Evolutionary conservation across 441 rosid genomes (phyloP).

Genomic region (Erodium trifolium): DNA sequence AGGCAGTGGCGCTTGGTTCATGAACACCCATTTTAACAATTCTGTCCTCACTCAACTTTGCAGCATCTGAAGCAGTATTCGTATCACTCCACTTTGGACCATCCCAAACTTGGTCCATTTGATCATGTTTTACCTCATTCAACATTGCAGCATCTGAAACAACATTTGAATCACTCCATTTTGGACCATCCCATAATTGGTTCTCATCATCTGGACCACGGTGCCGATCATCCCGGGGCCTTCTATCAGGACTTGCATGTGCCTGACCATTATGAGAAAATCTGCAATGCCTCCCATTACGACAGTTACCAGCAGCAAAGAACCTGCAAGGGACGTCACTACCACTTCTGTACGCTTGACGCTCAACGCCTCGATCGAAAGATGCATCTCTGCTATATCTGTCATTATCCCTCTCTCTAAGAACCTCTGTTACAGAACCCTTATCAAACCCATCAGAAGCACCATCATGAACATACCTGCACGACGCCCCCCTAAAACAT

Average conservation of each 20-base stretch:
- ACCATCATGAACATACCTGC: conserved; percentile 42
- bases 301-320: conserved; percentile 66
- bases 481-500: conserved; percentile 46
- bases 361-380: conserved; percentile 39
- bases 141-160: conserved; percentile 5
- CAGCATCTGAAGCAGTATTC: conserved; percentile 21
- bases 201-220: conserved; percentile 31
- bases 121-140: conserved; percentile 7
- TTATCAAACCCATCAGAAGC: conserved; percentile 31
- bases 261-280: conserved; percentile 53
- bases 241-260: conserved; percentile 45
- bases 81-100: conserved; percentile 40
- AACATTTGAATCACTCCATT: conserved; percentile 6
- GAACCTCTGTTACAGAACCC: conserved; percentile 31
- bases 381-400: conserved; percentile 41
- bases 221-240: conserved; percentile 35
- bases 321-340: conserved; percentile 56
- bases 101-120: conserved; percentile 12
- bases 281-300: conserved; percentile 69
- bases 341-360: conserved; percentile 36
- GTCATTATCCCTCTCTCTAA: conserved; percentile 40
- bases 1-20: conserved; percentile 23
- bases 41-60: conserved; percentile 26
- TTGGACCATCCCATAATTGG: conserved; percentile 27
- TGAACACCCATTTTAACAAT: conserved; percentile 22